Base-by-base conservation (phyloP, 1,139 yeast species). In the Debaryomyces singareniensis region DNA sequence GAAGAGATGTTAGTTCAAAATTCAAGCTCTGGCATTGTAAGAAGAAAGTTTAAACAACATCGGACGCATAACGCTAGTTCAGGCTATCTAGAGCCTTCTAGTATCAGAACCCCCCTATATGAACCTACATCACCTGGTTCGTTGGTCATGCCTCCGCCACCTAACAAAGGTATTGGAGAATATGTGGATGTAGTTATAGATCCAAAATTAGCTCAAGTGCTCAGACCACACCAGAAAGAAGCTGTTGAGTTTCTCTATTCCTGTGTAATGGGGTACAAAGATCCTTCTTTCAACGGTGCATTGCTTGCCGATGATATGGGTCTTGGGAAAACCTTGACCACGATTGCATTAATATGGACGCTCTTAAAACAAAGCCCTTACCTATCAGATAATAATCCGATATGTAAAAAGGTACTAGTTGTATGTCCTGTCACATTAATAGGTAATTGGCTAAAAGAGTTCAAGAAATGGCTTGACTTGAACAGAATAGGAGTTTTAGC, bases 231-330 rank as follows among this genome's bases (percentile, higher is more conserved):
- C 55, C 98, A 91, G 48, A 53, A 72, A 9, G 91, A 81, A 41
- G 98, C 96, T 1, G 83, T 89, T 1, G 53, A 55, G 30, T 91
- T 91, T 46, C 59, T 91, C 44, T 85, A 86, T 45, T 83, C 83
- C 34, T 85, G 95, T 43, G 68, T 87, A 2, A 74, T 82, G 78
- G 94, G 95, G 0, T 56, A 68, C 36, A 55, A 68, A 22, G 59
- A 67, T 15, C 54, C 55, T 18, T 51, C 58, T n/a, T 84, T 80
- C 2, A 50, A 60, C 28, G 97, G 98, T 1, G 91, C 93, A 2
- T 58, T 91, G 5, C 55, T 91, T 29, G 98, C 98, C 0, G 98
- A 91, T 53, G 97, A 91, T 48, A 91, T 91, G 98, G 98, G 98
- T 0, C 62, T 91, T 15, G 99, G 99, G 0, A 91, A 91, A 49